A percentile compares a stretch with the other conserved stretches of the same genome.
Conservation (phyloP, 177 flowering plant genomes). For the Tripterygium wilfordii region DNA sequence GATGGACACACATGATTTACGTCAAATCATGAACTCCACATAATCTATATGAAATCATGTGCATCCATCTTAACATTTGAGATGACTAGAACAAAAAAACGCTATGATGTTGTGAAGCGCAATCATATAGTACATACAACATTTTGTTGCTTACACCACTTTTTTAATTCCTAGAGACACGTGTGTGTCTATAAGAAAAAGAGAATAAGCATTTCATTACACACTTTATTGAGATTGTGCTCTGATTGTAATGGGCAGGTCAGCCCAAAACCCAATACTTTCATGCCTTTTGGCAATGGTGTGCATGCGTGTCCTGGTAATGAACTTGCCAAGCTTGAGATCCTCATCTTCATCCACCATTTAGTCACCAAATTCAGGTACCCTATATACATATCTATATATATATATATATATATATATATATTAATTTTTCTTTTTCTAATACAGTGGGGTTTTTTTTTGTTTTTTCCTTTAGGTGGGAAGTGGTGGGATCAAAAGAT, state of each 20-base stretch:
- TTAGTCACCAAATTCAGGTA: constrained; percentile 59
- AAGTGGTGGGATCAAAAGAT: constrained; percentile 33
- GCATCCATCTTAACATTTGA: too few species aligned
- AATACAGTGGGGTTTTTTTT: background rate
- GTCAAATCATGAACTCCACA: too few species aligned
- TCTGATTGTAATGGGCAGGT: constrained; percentile 26
- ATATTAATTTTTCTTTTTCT: background rate
- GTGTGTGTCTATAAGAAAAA: background rate
- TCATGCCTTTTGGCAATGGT: constrained; percentile 76
- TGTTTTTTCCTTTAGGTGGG: constrained; percentile 39
- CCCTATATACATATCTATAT: background rate
- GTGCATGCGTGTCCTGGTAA: constrained; percentile 77
- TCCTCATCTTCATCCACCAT: constrained; percentile 58
- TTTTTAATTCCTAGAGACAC: too few species aligned
- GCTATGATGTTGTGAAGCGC: too few species aligned
- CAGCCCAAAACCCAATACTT: constrained; percentile 61
- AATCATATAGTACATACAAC: too few species aligned
- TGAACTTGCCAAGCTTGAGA: constrained; percentile 76
- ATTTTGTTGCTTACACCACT: too few species aligned
- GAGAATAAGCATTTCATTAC: background rate
- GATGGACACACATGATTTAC: background rate
- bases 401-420: background rate
- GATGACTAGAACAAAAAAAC: too few species aligned
- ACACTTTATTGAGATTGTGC: background rate
- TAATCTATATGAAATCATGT: too few species aligned